Evolutionary conservation across 257 asterid species (phyloP).

Genomic region (Solanum pimpinellifolium): DNA sequence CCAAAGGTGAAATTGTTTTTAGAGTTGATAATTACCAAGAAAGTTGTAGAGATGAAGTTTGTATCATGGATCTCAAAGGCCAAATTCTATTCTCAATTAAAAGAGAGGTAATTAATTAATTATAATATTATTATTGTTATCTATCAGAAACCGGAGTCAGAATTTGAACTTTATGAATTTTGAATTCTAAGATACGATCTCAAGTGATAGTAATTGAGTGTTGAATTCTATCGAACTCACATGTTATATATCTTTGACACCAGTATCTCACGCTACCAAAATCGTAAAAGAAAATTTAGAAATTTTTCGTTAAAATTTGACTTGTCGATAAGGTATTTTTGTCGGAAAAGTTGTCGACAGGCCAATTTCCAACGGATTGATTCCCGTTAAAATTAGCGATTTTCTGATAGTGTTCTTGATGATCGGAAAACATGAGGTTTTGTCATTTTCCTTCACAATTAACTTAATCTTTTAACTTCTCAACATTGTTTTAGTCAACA

Average conservation of each 20-base stretch:
- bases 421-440: not conserved
- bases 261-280: not conserved
- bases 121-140: not conserved
- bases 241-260: not conserved
- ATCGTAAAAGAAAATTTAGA: not conserved
- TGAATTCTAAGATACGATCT: not conserved
- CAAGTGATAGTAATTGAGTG: not conserved
- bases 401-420: not conserved
- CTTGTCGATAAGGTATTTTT: not conserved
- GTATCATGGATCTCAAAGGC: slow-evolving; percentile 62
- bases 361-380: not conserved
- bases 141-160: not conserved
- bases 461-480: not conserved
- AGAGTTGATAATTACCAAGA: slow-evolving; percentile 76
- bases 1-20: slow-evolving; percentile 47
- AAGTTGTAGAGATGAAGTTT: slow-evolving; percentile 36
- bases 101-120: slow-evolving; percentile 47
- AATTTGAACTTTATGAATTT: not conserved
- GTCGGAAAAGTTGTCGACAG: not conserved
- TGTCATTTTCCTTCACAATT: not conserved
- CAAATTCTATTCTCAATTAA: slow-evolving; percentile 45
- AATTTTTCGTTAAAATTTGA: not conserved
- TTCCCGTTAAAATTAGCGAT: not conserved
- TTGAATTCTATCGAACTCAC: not conserved
- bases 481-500: not conserved